Conservation (phyloP, 2,329 filamentous ascomycete genomes). For the Cyanodermella asteris region DNA sequence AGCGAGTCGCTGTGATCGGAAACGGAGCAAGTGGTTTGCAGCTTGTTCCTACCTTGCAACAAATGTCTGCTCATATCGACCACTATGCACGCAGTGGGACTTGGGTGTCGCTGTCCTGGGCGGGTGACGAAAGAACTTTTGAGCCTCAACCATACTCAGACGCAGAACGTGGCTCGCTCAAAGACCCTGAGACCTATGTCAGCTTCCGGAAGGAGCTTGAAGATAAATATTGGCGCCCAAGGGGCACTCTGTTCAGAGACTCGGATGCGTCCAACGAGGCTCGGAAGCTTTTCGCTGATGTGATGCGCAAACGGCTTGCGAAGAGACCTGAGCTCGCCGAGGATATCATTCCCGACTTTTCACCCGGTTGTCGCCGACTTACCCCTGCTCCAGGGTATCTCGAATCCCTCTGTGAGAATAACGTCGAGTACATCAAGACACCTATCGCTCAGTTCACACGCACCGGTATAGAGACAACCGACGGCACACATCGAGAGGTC, state of each 20-base stretch:
- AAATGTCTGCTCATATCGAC: constrained; percentile 20
- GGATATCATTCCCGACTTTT: constrained; percentile 38
- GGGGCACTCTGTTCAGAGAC: constrained; percentile 31
- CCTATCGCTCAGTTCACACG: constrained; percentile 36
- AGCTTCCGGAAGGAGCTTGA: constrained; percentile 35
- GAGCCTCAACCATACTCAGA: constrained; percentile 32
- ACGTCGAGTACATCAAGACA: constrained; percentile 38
- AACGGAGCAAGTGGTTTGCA: constrained; percentile 9
- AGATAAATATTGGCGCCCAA: constrained; percentile 39
- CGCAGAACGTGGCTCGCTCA: constrained; percentile 34
- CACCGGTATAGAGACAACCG: constrained; percentile 36
- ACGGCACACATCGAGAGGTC: constrained; percentile 34
- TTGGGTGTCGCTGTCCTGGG: constrained; percentile 38
- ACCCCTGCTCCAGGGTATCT: constrained; percentile 48
- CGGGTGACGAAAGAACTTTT: constrained; percentile 30
- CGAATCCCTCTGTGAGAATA: constrained; percentile 37
- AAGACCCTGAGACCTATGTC: constrained; percentile 39
- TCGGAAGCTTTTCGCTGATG: constrained; percentile 24
- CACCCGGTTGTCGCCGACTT: constrained; percentile 40
- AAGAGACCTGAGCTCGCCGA: constrained; percentile 34
- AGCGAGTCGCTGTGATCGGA: constrained; percentile 9
- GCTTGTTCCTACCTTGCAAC: constrained; percentile 6
- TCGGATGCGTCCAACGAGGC: constrained; percentile 27
- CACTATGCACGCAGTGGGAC: constrained; percentile 37
- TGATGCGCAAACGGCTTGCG: constrained; percentile 32